These are phyloP conservation scores for Fusarium pininemorale DNA, from an alignment of 2,329 filamentous ascomycete genomes.

Conservation along the genomic window DNA sequence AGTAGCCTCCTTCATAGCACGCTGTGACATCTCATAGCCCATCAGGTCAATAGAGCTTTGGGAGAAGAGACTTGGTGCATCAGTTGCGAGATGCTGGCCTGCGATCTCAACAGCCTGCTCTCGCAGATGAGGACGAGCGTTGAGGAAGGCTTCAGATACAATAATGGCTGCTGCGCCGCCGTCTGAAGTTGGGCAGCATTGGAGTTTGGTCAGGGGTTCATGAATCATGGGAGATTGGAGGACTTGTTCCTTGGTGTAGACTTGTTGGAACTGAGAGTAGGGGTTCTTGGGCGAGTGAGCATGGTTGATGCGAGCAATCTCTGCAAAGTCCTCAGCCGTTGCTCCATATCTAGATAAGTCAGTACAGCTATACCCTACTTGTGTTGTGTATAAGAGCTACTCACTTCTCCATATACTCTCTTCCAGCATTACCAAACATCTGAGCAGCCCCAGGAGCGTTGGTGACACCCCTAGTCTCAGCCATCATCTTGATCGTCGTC, in stretches of 20 bases:
- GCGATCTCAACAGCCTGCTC: constrained; percentile 88
- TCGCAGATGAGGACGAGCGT: constrained; percentile 82
- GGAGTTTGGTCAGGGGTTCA: constrained; percentile 92
- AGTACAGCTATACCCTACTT: background rate
- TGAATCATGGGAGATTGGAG: constrained; percentile 80
- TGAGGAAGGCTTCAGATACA: constrained; percentile 88
- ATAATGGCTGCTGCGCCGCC: constrained; percentile 89
- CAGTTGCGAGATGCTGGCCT: constrained; percentile 87
- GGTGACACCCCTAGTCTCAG: constrained; percentile 79
- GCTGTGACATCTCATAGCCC: constrained; percentile 84
- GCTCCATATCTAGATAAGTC: constrained; percentile 75
- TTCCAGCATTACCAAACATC: constrained; percentile 93
- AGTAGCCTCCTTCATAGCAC: constrained; percentile 75
- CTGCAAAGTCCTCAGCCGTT: constrained; percentile 85
- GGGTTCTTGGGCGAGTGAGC: constrained; percentile 91
- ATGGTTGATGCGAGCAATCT: constrained; percentile 94
- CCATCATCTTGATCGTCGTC: constrained; percentile 81
- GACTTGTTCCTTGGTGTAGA: constrained; percentile 88
- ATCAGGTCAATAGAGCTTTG: constrained; percentile 85
- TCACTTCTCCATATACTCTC: constrained; percentile 94
- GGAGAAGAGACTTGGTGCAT: constrained; percentile 81
- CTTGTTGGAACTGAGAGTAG: constrained; percentile 96
- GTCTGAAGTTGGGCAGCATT: constrained; percentile 97
- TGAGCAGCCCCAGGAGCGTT: constrained; percentile 89
- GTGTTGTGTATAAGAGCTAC: constrained; percentile 34